Base-by-base conservation (phyloP, 2,329 filamentous ascomycete genomes). In the Cadophora sp. region DNA sequence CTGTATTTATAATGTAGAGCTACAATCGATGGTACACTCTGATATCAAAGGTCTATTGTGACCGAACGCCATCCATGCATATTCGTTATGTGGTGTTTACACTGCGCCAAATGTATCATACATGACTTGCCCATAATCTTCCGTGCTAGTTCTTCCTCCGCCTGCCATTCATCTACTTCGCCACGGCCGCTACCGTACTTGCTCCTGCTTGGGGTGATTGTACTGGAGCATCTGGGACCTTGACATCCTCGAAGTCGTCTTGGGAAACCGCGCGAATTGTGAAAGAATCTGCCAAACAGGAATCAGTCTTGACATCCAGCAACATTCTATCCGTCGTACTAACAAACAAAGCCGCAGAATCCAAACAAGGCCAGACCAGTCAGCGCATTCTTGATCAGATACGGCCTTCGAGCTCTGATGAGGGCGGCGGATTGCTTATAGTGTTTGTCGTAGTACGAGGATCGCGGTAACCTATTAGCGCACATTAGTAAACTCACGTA, bases 181-280 rank as follows among this genome's bases (percentile, higher is more conserved):
- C 63, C 22, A 43, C 45, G 24, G 43, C 58, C 22, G 70, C 70
- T 36, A 69, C 68, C 13, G 69, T 74, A 59, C 71, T 71, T 51
- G 72, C 66, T 61, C 73, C 73, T 16, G 70, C 66, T 47, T 48
- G 59, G 55, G 72, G 68, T 64, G 69, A 62, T 66, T 75, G 73
- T 60, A 61, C 67, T 30, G 75, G 72, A 13, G 72, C 71, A 51
- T 93, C 91, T 33, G 96, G 96, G 45, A 98, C 90, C 78, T 93
- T 90, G 74, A 98, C 94, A 78, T 99, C 96, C 66, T 94, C 92
- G 82, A 99, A 99, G 73, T 97, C 93, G 80, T 98, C 96, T 81
- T 98, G 96, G 51, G 95, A 93, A 76, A 99, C 92, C 64, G 93
- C 93, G 72, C 84, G 87, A 77, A 99, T 91, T 50, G 90, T 92